Evolutionary conservation across 2,329 filamentous ascomycete species (phyloP), one percentile per base, ranked within the genome.

Genomic region (Colletotrichum sojae): DNA sequence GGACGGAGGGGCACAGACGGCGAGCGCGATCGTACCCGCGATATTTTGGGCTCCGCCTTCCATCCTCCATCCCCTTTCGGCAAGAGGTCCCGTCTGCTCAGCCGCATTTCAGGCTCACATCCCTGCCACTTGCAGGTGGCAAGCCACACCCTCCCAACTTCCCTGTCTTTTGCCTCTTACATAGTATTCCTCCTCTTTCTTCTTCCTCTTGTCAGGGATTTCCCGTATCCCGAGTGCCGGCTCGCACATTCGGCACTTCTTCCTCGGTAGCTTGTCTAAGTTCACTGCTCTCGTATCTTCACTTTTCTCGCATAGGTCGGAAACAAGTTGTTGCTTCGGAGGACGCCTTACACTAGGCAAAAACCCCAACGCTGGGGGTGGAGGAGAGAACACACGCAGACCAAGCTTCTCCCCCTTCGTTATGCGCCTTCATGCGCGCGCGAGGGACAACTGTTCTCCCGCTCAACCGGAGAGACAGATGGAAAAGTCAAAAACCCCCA

Each of bases 81-180:
- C 39, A 46, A 10, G 31, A 36, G 31, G 31, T 36, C 31, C 31
- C 31, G 31, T 13, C 36, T 61, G 40, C 64, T 67, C 65, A 67
- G 65, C 65, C 65, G 65, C 59, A 68, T 58, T 49, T 54, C 60
- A 18, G 60, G 45, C 48, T 48, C 13, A 6, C 9, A 68, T 64
- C 65, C 65, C 53, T 68, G 65, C 36, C 15, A 46, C 36, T 52
- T 53, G 20, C 27, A n/a, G 48, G 52, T 48, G 60, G 53, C 65
- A 57, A 68, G 65, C 65, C 65, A 68, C 65, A 64, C 20, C 22
- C 43, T 63, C 52, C 58, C 25, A 43, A 53, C 16, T 40, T 61
- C 31, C 48, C 43, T 18, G 56, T 49, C 18, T 5, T 43, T n/a
- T 62, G 25, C 48, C 43, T 18, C 43, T 59, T 15, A n/a, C n/a